A percentile compares a stretch with the other conserved stretches of the same genome.
Conservation (phyloP, 2,329 filamentous ascomycete genomes). For the Xylaria sp. region DNA sequence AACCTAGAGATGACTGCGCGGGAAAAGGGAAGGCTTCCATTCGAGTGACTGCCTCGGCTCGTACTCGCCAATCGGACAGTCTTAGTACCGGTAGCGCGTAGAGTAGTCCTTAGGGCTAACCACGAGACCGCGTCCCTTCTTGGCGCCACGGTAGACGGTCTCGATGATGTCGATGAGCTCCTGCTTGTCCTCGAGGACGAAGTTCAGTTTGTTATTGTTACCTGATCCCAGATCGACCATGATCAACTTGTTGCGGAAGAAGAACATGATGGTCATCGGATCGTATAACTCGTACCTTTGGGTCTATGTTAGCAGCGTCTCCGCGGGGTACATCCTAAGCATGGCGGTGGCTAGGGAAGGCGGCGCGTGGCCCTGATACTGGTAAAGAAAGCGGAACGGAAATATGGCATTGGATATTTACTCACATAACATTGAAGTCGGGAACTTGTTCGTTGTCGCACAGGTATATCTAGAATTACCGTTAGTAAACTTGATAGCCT, state of each 20-base stretch:
- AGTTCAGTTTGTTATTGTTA: slow-evolving; percentile 99
- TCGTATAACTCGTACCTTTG: slow-evolving; percentile 82
- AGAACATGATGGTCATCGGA: slow-evolving; percentile 95
- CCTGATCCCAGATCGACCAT: slow-evolving; percentile 98
- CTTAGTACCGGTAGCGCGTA: slow-evolving; percentile 49
- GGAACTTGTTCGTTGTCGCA: slow-evolving; percentile 93
- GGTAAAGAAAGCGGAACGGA: not conserved
- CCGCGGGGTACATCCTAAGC: too few relatives aligned
- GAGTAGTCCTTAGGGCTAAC: slow-evolving; percentile 87
- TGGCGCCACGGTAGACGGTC: slow-evolving; percentile 97
- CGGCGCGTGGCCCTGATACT: not conserved
- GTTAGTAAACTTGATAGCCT: slow-evolving; percentile 1
- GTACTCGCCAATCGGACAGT: not conserved
- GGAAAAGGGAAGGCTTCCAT: not conserved
- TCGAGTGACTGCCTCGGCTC: not conserved
- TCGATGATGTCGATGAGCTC: slow-evolving; percentile 99
- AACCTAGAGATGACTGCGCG: not conserved
- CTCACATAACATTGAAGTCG: slow-evolving; percentile 89
- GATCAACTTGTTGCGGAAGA: slow-evolving; percentile 99
- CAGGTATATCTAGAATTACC: slow-evolving; percentile 74
- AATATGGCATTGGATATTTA: not conserved
- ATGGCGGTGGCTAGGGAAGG: too few relatives aligned
- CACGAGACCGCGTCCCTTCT: slow-evolving; percentile 96
- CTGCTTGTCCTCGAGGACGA: slow-evolving; percentile 97
- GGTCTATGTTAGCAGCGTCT: slow-evolving; percentile 10